Conservation (phyloP, 805 yeast species). For the Metschnikowia kofuensis region DNA sequence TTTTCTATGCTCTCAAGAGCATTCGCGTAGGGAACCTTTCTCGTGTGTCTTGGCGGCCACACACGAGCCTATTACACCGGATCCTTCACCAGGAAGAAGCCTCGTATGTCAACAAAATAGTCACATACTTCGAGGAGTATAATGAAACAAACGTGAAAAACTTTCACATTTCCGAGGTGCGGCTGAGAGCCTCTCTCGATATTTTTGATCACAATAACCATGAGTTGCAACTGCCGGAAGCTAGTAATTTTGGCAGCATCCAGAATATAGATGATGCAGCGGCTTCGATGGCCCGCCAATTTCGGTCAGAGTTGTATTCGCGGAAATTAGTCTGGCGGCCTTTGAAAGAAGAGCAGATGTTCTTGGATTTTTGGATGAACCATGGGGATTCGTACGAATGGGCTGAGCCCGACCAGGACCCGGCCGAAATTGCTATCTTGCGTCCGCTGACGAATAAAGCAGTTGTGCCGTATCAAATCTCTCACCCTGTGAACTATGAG, state of each 20-base stretch:
- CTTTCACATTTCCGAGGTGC: conserved; percentile 25
- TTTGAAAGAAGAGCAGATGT: conserved; percentile 32
- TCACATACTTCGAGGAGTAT: conserved; percentile 41
- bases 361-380: conserved; percentile 36
- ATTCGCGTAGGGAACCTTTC: conserved; percentile 4
- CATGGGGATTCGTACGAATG: conserved; percentile 81
- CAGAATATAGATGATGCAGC: no score
- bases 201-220: conserved; percentile 9
- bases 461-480: no score
- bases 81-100: conserved; percentile 31
- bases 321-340: conserved; percentile 20
- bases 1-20: background rate
- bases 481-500: no score
- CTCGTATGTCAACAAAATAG: conserved; percentile 28
- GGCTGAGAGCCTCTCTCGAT: conserved; percentile 1
- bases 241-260: no score
- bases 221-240: conserved; percentile 10
- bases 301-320: conserved; percentile 10
- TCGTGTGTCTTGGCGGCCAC: conserved; percentile 35
- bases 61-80: conserved; percentile 27
- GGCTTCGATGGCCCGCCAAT: conserved; percentile 2
- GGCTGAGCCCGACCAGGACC: conserved; percentile 90
- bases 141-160: conserved; percentile 40
- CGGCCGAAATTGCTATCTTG: conserved; percentile 47
- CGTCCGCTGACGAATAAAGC: no score